Conservation (phyloP, 202 grass and related monocot genomes). For the Elaeis oleifera region DNA sequence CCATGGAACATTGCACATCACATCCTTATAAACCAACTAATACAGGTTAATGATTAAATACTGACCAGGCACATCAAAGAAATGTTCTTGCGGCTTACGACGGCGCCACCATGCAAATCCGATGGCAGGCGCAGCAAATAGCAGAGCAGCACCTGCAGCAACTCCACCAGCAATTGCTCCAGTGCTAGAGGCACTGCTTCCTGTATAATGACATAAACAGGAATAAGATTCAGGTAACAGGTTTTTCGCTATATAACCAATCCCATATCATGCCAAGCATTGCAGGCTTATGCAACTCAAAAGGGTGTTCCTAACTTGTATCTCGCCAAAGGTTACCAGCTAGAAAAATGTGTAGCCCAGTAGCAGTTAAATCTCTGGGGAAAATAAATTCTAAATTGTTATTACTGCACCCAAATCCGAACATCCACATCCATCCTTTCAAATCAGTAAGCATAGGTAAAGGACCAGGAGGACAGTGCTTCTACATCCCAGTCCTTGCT, state of each 20-base stretch:
- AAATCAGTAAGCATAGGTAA: too few relatives aligned
- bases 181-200: conserved; percentile 93
- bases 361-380: too few relatives aligned
- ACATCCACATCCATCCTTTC: too few relatives aligned
- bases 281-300: not conserved
- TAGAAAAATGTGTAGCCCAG: too few relatives aligned
- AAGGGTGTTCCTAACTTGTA: too few relatives aligned
- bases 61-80: conserved; percentile 97
- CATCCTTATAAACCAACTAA: not conserved
- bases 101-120: conserved; percentile 86
- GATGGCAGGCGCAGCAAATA: conserved; percentile 92
- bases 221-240: not conserved
- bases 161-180: conserved; percentile 99
- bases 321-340: too few relatives aligned
- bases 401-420: too few relatives aligned
- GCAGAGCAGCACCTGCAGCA: conserved; percentile 85
- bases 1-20: not conserved
- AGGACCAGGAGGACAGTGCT: too few relatives aligned
- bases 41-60: not conserved
- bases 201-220: conserved; percentile 29
- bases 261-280: not conserved
- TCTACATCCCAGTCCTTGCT: too few relatives aligned
- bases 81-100: conserved; percentile 90
- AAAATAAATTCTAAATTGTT: too few relatives aligned
- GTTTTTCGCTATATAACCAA: too few relatives aligned